phyloP scores from a whole-genome alignment of 2,329 filamentous ascomycete genomes.

The Aspergillus sergii region DNA sequence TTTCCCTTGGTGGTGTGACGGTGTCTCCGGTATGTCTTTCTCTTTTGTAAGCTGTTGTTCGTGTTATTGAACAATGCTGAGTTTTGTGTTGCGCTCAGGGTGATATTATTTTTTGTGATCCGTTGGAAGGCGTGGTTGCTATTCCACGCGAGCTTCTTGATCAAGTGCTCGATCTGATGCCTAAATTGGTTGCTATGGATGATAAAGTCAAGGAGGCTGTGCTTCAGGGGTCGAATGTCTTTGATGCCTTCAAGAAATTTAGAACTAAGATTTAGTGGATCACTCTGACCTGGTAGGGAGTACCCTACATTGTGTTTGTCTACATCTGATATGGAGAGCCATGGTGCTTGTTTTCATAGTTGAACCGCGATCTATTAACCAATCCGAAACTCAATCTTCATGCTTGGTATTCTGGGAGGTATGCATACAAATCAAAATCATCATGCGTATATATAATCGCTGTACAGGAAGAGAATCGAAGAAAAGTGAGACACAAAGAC shows the following conservation, averaged over 20 bases:
- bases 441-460: constrained; percentile 19
- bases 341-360: background rate
- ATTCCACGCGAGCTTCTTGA: constrained; percentile 65
- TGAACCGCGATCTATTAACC: background rate
- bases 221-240: constrained; percentile 61
- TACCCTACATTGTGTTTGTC: background rate
- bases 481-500: constrained; percentile 13
- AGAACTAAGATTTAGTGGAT: constrained; percentile 31
- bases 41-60: background rate
- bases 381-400: constrained; percentile 6
- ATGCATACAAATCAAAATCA: constrained; percentile 15
- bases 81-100: constrained; percentile 41
- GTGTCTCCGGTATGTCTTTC: constrained; percentile 42
- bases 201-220: constrained; percentile 67
- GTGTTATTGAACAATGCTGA: background rate
- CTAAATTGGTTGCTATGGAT: constrained; percentile 56
- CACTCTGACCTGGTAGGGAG: background rate
- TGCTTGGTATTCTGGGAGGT: constrained; percentile 10
- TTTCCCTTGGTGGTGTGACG: constrained; percentile 44
- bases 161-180: constrained; percentile 63
- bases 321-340: background rate
- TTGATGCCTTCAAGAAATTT: constrained; percentile 67
- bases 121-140: constrained; percentile 68
- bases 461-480: constrained; percentile 19
- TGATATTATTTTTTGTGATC: constrained; percentile 71